phyloP scores from a whole-genome alignment of 441 rosid genomes.

The Manihot esculenta region DNA sequence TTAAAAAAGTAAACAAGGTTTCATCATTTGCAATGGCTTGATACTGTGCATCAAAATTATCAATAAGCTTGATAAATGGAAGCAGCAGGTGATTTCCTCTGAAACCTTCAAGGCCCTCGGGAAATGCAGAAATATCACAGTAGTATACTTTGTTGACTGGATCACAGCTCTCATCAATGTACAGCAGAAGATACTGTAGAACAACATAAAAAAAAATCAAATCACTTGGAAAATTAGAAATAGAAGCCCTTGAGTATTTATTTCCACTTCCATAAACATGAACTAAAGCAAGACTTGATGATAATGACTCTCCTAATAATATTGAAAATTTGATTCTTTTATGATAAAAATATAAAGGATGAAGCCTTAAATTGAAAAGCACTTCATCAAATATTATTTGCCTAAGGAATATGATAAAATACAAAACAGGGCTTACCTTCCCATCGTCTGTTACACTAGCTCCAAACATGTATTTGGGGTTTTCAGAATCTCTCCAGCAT shows the following conservation, averaged over 20 bases:
- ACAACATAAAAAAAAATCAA: conserved; percentile 13
- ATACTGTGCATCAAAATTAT: conserved; percentile 67
- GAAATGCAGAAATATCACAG: conserved; percentile 69
- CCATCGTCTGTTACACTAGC: conserved; percentile 77
- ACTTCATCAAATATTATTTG: background rate
- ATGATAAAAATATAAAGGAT: no score
- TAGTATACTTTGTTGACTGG: conserved; percentile 88
- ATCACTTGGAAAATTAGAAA: background rate
- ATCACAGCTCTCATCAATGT: conserved; percentile 64
- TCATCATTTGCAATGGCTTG: conserved; percentile 72
- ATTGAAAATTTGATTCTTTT: no score
- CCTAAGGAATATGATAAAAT: background rate
- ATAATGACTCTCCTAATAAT: no score
- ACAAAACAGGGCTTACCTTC: conserved; percentile 45
- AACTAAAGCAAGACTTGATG: background rate
- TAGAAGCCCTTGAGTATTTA: background rate
- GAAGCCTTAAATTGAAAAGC: background rate
- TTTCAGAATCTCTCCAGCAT: conserved; percentile 87
- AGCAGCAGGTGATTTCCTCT: conserved; percentile 47
- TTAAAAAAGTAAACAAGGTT: conserved; percentile 69
- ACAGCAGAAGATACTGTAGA: conserved; percentile 74
- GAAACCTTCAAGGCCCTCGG: conserved; percentile 68
- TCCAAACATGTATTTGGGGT: conserved; percentile 61
- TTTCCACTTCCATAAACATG: background rate
- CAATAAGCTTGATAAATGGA: conserved; percentile 77